Base-by-base conservation (phyloP, 1,284 basidiomycete genomes). In the Malassezia brasiliensis region DNA sequence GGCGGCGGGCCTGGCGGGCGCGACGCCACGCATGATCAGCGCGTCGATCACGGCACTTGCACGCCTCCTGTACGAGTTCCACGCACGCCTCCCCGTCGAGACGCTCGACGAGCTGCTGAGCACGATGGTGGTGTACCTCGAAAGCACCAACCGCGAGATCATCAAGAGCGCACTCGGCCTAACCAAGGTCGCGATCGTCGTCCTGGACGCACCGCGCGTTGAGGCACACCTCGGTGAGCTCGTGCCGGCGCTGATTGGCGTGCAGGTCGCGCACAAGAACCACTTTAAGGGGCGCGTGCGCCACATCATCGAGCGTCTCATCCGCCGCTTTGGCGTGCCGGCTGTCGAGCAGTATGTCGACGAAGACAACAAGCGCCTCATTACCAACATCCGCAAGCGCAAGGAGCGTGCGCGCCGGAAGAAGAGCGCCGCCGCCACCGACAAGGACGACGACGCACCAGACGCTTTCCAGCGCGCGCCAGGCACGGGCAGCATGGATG, bases 241-340 rank as follows among this genome's bases (percentile, higher is more conserved):
- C 12, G 87, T 98, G 0, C 87, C 89, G 0, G 86, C 85, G 0
- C 80, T 99, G 15, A 79, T 98, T 22, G 81, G 80, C 52, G 94
- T 93, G 90, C 88, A 88, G 6, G 88, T 93, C 69, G 90, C 96
- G 74, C 91, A 98, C 79, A 93, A 93, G 76, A 96, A 98, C 73
- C 93, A 96, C 76, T 98, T 99, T 83, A 98, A 98, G 76, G 81
- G 82, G 52, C 96, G 96, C 78, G 88, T 96, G 12, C 83, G 90
- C 42, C 91, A 96, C 76, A 90, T 98, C 57, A 90, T 98, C 66
- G 94, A 98, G 79, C 83, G 94, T 44, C 84, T 98, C 81, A 81
- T 98, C 61, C 81, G 93, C 59, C 82, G 90, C 60, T 94, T 96
- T 70, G 86, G 85, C 0, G 94, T 83, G 79, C 84, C 91, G 47